Percentiles rank a stretch among this genome's conserved stretches.
Conservation (phyloP, 495 filamentous ascomycete species). For the Clohesyomyces aquaticus region DNA sequence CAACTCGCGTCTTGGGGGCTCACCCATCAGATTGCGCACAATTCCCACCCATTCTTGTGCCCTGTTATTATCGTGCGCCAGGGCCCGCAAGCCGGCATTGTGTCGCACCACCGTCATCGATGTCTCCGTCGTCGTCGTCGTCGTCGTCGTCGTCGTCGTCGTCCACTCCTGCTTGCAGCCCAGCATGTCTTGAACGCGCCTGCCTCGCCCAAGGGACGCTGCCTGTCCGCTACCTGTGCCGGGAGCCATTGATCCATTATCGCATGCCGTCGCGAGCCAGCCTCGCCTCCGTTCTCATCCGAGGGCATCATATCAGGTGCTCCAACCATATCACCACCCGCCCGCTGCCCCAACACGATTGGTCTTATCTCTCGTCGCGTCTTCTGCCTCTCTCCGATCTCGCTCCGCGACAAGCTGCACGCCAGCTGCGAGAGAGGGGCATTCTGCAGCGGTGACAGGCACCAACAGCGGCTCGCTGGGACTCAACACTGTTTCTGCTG, state of each 20-base stretch:
- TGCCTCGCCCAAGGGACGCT: no score
- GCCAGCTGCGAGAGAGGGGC: neutral
- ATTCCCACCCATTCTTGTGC: neutral
- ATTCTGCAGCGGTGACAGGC: constrained; percentile 6
- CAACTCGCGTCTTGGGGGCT: neutral
- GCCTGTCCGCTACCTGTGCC: no score
- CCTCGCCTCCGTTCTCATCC: constrained; percentile 19
- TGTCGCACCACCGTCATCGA: no score
- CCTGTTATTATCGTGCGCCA: neutral
- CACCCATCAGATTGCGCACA: neutral
- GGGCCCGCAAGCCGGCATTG: no score
- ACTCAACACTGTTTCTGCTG: neutral
- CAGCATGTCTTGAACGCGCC: no score
- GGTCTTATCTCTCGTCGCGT: constrained; percentile 30
- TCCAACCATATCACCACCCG: constrained; percentile 35
- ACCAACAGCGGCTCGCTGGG: neutral
- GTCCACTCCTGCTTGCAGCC: no score
- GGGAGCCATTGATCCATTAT: no score
- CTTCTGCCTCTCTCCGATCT: constrained; percentile 15
- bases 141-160: neutral
- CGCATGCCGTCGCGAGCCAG: constrained; percentile 1
- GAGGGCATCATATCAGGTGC: constrained; percentile 21
- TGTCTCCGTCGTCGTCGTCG: neutral
- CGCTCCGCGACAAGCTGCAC: constrained; percentile 14
- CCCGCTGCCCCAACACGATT: constrained; percentile 19